Base-by-base conservation (phyloP, 202 grass and related monocot species). In the Musa balbisiana region DNA sequence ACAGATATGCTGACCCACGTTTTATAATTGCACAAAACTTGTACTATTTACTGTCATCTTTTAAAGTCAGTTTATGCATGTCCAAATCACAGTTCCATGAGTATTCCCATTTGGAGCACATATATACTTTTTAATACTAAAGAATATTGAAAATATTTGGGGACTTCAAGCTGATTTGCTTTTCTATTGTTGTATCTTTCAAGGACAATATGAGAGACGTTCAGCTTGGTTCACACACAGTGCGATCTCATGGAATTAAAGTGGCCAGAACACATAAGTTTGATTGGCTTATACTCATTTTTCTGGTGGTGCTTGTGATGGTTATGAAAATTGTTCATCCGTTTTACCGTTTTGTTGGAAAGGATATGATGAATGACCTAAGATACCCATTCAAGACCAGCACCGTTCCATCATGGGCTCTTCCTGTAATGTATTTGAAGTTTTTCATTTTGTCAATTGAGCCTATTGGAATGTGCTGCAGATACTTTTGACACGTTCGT, bases 311-410 rank as follows among this genome's bases (percentile, higher is more conserved):
- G 2, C 21, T 80, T 16, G 79, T 98, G 65, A 12, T 80, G 10
- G 49, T 24, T 8, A 72, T 98, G 82, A 87, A 80, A 27, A 73
- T 76, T 13, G 14, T 60, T 66, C 71, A 78, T 77, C 81, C 88
- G 1, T 97, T 97, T 65, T 78, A 72, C 24, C 88, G 88, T 49
- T 93, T 92, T 51, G 73, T 91, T 2, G 89, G 87, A 27, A 87
- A 87, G 83, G 85, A 78, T 67, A 88, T 92, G 85, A 92, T 92
- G 86, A 51, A 55, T 73, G 83, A 87, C 77, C 64, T 94, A 56
- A 83, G 84, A 76, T 98, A 89, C 62, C 93, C 95, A 8, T 85
- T 89, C 17, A 92, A 84, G 80, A 71, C 43, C 27, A 87, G 86
- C 81, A 98, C 91, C 0, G 67, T 97, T n/a, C 88, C 90, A 33